These are phyloP conservation scores for Tillandsia leiboldiana DNA, from an alignment of 176 grass and related monocot species.

Conservation along the genomic window DNA sequence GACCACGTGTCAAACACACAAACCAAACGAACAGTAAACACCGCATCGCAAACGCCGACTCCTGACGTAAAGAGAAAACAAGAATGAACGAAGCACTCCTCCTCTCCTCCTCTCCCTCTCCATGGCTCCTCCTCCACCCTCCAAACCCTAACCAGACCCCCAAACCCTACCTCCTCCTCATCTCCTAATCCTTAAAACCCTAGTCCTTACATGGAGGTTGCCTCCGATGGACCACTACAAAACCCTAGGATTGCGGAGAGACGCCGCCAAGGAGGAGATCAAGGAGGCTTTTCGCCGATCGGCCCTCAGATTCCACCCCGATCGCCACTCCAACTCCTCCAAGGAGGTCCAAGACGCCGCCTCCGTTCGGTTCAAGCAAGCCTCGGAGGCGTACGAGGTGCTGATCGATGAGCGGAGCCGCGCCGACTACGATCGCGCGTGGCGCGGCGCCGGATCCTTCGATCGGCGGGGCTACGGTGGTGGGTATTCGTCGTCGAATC, in stretches of 20 bases:
- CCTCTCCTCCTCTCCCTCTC: too few species aligned
- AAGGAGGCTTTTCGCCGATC: constrained; percentile 57
- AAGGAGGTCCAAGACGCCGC: constrained; percentile 28
- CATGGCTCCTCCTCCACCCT: too few species aligned
- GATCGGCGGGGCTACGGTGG: not conserved
- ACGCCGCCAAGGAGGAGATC: constrained; percentile 58
- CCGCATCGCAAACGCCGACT: too few species aligned
- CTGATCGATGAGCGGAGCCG: constrained; percentile 41
- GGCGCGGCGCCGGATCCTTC: not conserved
- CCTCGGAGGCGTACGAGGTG: constrained; percentile 60
- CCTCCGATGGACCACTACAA: constrained; percentile 41
- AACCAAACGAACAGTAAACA: too few species aligned
- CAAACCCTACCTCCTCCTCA: too few species aligned
- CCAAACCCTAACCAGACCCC: too few species aligned
- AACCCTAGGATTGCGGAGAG: constrained; percentile 37
- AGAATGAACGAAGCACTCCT: too few species aligned
- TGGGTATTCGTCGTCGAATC: constrained; percentile 2
- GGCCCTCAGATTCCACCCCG: constrained; percentile 59
- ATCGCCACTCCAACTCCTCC: constrained; percentile 42
- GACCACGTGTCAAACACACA: too few species aligned
- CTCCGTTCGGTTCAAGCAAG: constrained; percentile 46
- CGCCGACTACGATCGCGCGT: constrained; percentile 37
- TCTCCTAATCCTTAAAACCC: too few species aligned
- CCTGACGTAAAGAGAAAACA: too few species aligned
- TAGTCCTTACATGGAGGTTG: not conserved